These are phyloP conservation scores for Aspergillus avenaceus DNA, from an alignment of 495 filamentous ascomycete species.

Conservation along the genomic window DNA sequence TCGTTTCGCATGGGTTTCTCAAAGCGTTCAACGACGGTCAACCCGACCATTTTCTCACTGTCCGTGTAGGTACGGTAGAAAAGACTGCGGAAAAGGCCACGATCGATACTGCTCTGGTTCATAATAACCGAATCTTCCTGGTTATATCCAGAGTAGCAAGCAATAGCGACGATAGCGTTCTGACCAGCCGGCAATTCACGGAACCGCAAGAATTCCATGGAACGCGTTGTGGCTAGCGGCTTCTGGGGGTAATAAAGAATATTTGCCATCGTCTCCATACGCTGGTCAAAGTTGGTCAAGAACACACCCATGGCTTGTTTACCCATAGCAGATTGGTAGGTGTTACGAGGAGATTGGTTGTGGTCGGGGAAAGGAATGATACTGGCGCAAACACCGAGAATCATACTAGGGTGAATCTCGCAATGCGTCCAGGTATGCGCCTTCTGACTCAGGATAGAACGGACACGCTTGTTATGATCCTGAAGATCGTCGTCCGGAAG, in stretches of 20 bases:
- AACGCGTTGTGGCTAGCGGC: slow-evolving; percentile 89
- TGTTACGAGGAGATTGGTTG: slow-evolving; percentile 98
- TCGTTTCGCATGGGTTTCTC: slow-evolving; percentile 89
- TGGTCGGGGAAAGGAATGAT: slow-evolving; percentile 99
- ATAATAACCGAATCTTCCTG: slow-evolving; percentile 99
- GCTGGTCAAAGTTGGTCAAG: slow-evolving; percentile 88
- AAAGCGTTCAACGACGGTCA: slow-evolving; percentile 83
- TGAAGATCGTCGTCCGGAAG: slow-evolving; percentile 54
- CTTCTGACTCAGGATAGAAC: slow-evolving; percentile 73
- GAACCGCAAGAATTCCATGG: slow-evolving; percentile 99
- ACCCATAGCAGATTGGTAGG: slow-evolving; percentile 99
- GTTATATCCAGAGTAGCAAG: slow-evolving; percentile 98
- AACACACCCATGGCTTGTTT: slow-evolving; percentile 99
- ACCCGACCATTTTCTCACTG: slow-evolving; percentile 88
- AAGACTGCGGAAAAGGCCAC: slow-evolving; percentile 92
- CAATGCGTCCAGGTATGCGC: slow-evolving; percentile 94
- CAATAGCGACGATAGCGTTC: slow-evolving; percentile 97
- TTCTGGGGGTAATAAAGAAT: slow-evolving; percentile 99
- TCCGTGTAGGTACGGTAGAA: slow-evolving; percentile 98
- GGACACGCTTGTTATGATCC: slow-evolving; percentile 74
- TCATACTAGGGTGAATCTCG: slow-evolving; percentile 99
- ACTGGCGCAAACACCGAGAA: slow-evolving; percentile 93
- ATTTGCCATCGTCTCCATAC: slow-evolving; percentile 99
- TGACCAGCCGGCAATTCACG: slow-evolving; percentile 94
- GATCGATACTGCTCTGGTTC: slow-evolving; percentile 98